A percentile compares a stretch with the other conserved stretches of the same genome.
Evolutionary conservation across 768 basidiomycete species (phyloP).

Genomic region (Rhodotorula toruloides): DNA sequence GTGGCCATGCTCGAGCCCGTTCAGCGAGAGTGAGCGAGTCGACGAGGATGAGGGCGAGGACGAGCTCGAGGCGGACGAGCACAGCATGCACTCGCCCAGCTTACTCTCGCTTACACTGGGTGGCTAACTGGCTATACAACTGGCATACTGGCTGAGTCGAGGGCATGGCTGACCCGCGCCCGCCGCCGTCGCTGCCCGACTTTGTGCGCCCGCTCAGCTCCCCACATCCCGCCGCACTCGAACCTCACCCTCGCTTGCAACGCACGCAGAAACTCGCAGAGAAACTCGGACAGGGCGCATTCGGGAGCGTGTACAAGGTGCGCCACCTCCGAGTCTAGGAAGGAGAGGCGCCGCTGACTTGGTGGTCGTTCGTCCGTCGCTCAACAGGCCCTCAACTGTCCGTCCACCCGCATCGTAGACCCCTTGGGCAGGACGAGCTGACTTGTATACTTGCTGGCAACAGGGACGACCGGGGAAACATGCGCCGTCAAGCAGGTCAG

Average conservation of each 20-base stretch:
- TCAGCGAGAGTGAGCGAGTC: too few species aligned
- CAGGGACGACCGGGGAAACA: slow-evolving; percentile 87
- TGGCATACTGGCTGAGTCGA: too few species aligned
- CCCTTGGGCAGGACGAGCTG: background rate
- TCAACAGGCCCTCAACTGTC: slow-evolving; percentile 38
- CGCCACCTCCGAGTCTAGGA: background rate
- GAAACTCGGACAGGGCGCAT: slow-evolving; percentile 35
- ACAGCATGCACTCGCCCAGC: background rate
- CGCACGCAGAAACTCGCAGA: slow-evolving; percentile 28
- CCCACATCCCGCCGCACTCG: background rate
- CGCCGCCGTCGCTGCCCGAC: slow-evolving; percentile 22
- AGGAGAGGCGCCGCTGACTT: background rate
- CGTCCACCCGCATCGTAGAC: background rate
- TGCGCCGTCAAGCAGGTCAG: slow-evolving; percentile 84
- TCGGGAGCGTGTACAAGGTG: slow-evolving; percentile 35
- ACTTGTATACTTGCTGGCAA: slow-evolving; percentile 55
- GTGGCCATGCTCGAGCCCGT: background rate
- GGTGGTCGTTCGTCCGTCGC: background rate
- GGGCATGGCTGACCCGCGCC: background rate
- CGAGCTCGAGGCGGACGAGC: background rate
- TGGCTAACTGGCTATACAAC: too few species aligned
- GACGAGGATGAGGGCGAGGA: background rate
- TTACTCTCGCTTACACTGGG: too few species aligned
- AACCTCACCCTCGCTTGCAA: background rate
- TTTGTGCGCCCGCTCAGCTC: slow-evolving; percentile 8